Base-by-base conservation (phyloP, 1,284 basidiomycete species). In the Boletus sp. region DNA sequence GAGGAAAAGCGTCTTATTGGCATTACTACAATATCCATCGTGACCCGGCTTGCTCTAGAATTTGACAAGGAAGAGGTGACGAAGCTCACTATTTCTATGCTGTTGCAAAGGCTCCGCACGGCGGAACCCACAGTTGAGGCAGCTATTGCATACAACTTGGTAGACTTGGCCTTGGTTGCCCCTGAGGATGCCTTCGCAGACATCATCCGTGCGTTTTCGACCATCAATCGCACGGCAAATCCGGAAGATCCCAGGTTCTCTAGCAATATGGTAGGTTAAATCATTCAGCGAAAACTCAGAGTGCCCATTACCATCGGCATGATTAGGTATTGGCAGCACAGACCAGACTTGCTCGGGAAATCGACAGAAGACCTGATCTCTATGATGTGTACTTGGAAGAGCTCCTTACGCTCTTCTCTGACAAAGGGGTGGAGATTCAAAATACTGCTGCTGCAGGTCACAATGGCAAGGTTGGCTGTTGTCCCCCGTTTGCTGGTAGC, bases 401-500 rank as follows among this genome's bases (percentile, higher is more conserved):
- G 71, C 79, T 97, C 9, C 79, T 98, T 44, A 84, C 85, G 3
- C 78, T 98, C 18, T 97, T 97, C 69, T 84, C 87, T 18, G 96
- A 98, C 67, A 96, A 96, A 73, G 96, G 94, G 24, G 87, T 95
- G 16, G 89, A 89, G 13, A 92, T 96, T 24, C 95, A 98, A 72
- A 92, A 93, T 64, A 74, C 85, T 16, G 85, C 87, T 48, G 82
- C 85, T 7, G 78, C 83, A 7, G 84, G 86, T 61, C 81, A 82
- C 53, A 81, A 82, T 63, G 74, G 83, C 22, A 89, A 91, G 80
- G 89, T 88, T 60, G 48, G 72, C 57, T 59, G 22, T 54, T 59
- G 36, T 51, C 42, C 59, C 16, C 16, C 44, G 36, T 54, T 47
- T 50, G 37, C 20, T 52, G 51, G 54, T 22, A 48, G 27, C 29